Base-by-base conservation (phyloP, 352 stramenopile genomes). In the Peronospora belbahrii region DNA sequence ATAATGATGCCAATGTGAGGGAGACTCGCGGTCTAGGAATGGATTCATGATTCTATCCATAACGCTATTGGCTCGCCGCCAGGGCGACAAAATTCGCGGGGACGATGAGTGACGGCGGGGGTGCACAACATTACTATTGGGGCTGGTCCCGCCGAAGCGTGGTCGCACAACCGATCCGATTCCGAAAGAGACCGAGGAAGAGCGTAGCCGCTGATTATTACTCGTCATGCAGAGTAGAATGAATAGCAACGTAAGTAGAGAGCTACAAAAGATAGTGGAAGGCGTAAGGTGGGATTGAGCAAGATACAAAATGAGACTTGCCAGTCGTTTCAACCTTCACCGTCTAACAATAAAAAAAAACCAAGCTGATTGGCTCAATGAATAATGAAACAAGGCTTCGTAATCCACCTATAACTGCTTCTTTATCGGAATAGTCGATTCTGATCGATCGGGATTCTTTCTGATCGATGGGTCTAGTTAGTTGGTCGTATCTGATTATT, bases 21-120 rank as follows among this genome's bases (percentile, higher is more conserved):
- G 37, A 20, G 59, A 59, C 15, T 84, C 58, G n/a, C 74, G 69
- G 40, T 86, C 74, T 36, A 86, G 50, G 27, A 72, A 62, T 46
- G 74, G 74, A 42, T 86, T 83, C 71, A 81, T 83, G 44, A 84
- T 83, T 32, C 77, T 72, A 56, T 83, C 67, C 71, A 87, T 84
- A 35, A 87, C 65, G 44, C 61, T 77, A 25, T 80, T 72, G 8
- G 69, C 63, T 40, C 71, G 72, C 28, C 60, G 63, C 38, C 57
- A 62, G 8, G 58, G 57, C 40, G 61, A 59, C 25, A 36, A 44
- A 11, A 59, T 14, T 18, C 45, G 53, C 24, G 59, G 55, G n/a
- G 52, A 59, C 24, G 61, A 63, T 23, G 55, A 62, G 25, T n/a
- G n/a, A n/a, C 56, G 57, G 19, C 52, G 50, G 23, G 43, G 54